These are phyloP conservation scores for Passalora sequoiae DNA, from an alignment of 2,329 filamentous ascomycete species.

Conservation along the genomic window DNA sequence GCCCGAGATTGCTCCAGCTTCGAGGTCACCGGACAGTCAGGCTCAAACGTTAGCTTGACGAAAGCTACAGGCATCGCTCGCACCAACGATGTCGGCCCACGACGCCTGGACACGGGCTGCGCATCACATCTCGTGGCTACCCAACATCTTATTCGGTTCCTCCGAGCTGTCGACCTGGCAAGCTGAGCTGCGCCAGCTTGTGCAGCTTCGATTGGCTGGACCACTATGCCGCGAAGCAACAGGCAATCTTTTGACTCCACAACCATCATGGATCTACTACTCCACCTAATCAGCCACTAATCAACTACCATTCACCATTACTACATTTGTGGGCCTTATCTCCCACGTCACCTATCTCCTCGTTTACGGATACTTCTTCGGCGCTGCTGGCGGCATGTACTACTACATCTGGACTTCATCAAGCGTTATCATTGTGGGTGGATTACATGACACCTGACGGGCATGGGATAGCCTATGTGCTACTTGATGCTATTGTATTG, in stretches of 20 bases:
- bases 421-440: background rate
- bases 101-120: constrained; percentile 1
- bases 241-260: constrained; percentile 8
- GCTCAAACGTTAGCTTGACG: constrained; percentile 2
- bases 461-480: constrained; percentile 4
- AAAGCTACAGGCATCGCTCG: background rate
- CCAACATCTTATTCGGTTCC: constrained; percentile 2
- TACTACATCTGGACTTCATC: constrained; percentile 10
- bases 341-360: background rate
- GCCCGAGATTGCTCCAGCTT: background rate
- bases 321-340: background rate
- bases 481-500: constrained; percentile 10
- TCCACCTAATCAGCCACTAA: constrained; percentile 4
- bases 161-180: constrained; percentile 1
- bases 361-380: constrained; percentile 4
- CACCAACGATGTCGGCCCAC: background rate
- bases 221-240: background rate
- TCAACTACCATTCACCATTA: constrained; percentile 3
- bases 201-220: constrained; percentile 3
- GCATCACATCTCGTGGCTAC: background rate
- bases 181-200: constrained; percentile 3
- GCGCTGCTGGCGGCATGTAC: constrained; percentile 19
- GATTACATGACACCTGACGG: background rate
- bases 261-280: background rate
- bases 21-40: background rate